Base-by-base conservation (phyloP, 2,329 filamentous ascomycete genomes). In the Tolypocladium amazonense region DNA sequence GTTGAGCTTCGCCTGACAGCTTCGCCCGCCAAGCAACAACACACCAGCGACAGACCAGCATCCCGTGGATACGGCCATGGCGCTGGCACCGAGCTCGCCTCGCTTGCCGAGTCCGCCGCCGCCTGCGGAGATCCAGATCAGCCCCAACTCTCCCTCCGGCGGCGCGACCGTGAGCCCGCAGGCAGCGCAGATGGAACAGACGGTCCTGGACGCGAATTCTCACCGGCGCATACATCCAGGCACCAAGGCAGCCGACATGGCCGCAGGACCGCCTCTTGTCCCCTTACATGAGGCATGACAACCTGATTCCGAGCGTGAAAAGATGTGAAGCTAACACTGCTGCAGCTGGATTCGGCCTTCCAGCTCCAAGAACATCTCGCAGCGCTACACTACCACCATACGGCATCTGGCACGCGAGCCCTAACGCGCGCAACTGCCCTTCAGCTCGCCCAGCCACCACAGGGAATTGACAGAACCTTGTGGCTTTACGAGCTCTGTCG, bases 401-500 rank as follows among this genome's bases (percentile, higher is more conserved):
- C 90, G 1, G 80, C 78, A 58, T 79, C 82, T 63, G 84, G 84
- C 65, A 87, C 86, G 39, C 77, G 83, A 52, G 86, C 93, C 8
- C 87, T 97, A 64, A 89, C 83, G 60, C 88, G 88, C 68, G 81
- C 87, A 38, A 88, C 89, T 50, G 92, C 94, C 14, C 77, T 83
- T 59, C 81, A 87, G 66, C 85, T 99, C 45, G 88, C 92, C 43
- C 86, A 87, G 53, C 88, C 92, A 27, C 94, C 94, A 0, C 81
- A 87, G 27, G 88, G 88, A 60, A 87, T 94, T 65, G 92, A 97
- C 70, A 86, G 87, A 65, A 90, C 89, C 12, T 83, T 97, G 52
- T 99, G 94, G 94, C 87, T 97, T 54, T 99, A 97, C 77, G 94
- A 99, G 76, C 88, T 99, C 56, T 97, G 92, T 70, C 92, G 94